Base-by-base conservation (phyloP, 2,329 filamentous ascomycete genomes). In the Monosporascus cannonballus region DNA sequence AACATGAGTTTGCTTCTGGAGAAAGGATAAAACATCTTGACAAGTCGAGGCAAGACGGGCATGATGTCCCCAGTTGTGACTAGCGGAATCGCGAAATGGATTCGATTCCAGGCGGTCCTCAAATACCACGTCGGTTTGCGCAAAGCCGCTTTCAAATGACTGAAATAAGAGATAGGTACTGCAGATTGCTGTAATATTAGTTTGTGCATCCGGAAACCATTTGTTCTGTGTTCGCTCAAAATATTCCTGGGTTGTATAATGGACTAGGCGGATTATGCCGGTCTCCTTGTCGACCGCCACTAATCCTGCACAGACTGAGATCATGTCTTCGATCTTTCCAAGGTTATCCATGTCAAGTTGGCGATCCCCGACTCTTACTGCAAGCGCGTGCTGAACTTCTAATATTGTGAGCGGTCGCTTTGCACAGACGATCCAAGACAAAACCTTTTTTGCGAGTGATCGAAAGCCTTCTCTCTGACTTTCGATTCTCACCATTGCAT, bases 241-340 rank as follows among this genome's bases (percentile, higher is more conserved):
- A 56, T 74, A 77, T 42, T 75, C 67, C 41, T 75, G 70, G 1
- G 72, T 64, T 0, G 75, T 76, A 52, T 73, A 73, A 52, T 77
- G 74, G 3, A 74, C 72, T 0, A 76, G 54, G 2, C 71, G 65
- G 25, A 76, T 60, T 17, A 69, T 61, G 11, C 60, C 49, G 47
- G 63, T 74, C 36, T 70, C 56, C 34, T 70, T 54, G 37, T 76
- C 70, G 6, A 73, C 42, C 0, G 64, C 68, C 2, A 76, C 67
- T 9, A 77, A 50, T 2, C 73, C 72, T 22, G 66, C 66, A 50
- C 72, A 75, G 1, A 63, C 60, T 3, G 67, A 67, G 1, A 72
- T 55, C 2, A 75, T 51, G 2, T 66, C 58, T 6, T 66, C 62
- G 1, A 67, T 36, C 0, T 66, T 54, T 0, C 63, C 51, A 0